These are phyloP conservation scores for Pseudozyma hubeiensis DNA, from an alignment of 1,284 basidiomycete genomes.

Conservation along the genomic window DNA sequence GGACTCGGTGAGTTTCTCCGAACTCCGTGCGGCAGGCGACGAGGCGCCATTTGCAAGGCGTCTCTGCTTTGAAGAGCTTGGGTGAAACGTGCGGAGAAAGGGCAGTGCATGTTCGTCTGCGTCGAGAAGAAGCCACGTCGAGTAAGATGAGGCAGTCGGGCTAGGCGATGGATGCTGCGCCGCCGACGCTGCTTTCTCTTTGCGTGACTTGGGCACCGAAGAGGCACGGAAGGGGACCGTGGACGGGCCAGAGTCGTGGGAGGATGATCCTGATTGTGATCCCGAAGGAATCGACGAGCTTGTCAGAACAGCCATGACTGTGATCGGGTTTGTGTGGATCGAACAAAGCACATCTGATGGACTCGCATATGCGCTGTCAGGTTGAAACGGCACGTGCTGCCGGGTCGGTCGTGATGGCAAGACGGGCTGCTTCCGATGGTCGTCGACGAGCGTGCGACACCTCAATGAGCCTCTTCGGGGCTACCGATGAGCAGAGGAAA, in stretches of 20 bases:
- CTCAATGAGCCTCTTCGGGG: too few species aligned
- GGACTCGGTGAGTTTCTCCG: slow-evolving; percentile 33
- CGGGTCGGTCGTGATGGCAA: too few species aligned
- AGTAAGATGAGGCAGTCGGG: slow-evolving; percentile 1
- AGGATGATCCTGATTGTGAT: slow-evolving; percentile 10
- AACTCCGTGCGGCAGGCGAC: slow-evolving; percentile 20
- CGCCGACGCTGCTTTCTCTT: slow-evolving; percentile 4
- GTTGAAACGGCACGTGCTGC: not conserved
- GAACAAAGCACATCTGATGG: slow-evolving; percentile 2
- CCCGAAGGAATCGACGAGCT: not conserved
- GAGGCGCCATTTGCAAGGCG: slow-evolving; percentile 11
- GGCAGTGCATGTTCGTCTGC: slow-evolving; percentile 24
- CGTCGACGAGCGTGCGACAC: too few species aligned
- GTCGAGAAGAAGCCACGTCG: slow-evolving; percentile 44
- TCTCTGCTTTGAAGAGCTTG: not conserved
- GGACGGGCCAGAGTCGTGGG: slow-evolving; percentile 24
- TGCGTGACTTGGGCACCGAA: slow-evolving; percentile 26
- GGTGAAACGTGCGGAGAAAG: slow-evolving; percentile 24
- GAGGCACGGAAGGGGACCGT: slow-evolving; percentile 36
- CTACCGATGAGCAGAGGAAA: too few species aligned
- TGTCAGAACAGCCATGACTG: slow-evolving; percentile 17
- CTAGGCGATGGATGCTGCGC: not conserved
- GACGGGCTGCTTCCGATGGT: too few species aligned
- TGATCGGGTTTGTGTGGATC: not conserved
- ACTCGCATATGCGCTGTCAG: not conserved